phyloP scores from a whole-genome alignment of 108 stramenopile genomes.

The Conticribra weissflogii region DNA sequence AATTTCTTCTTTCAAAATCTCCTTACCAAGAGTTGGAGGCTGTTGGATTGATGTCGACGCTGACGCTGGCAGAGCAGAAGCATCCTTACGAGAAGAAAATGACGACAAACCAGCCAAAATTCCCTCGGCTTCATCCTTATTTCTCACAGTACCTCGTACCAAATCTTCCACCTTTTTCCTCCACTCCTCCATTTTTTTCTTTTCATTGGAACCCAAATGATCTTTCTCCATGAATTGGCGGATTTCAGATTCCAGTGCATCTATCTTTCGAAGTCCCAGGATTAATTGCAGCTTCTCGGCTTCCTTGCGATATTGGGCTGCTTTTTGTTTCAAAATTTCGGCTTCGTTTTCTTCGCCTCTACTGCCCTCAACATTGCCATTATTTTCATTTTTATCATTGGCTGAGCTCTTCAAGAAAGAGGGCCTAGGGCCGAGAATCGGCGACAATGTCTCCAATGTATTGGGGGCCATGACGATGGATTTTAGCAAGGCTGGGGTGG shows the following conservation, averaged over 20 bases:
- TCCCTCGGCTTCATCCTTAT: conserved; percentile 29
- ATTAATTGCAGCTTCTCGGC: conserved; percentile 33
- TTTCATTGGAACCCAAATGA: neutral
- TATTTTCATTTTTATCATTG: neutral
- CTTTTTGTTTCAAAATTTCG: conserved; percentile 48
- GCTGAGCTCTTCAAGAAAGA: neutral
- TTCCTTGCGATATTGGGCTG: conserved; percentile 27
- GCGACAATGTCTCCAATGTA: too few relatives aligned
- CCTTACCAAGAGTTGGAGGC: too few relatives aligned
- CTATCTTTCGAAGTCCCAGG: conserved; percentile 32
- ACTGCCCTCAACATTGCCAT: too few relatives aligned
- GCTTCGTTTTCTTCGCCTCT: conserved; percentile 51
- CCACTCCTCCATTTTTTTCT: conserved; percentile 15
- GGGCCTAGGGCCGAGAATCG: too few relatives aligned
- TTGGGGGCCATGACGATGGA: too few relatives aligned
- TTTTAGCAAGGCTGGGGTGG: too few relatives aligned
- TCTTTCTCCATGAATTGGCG: conserved; percentile 10
- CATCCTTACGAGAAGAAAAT: conserved; percentile 2
- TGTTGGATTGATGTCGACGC: neutral
- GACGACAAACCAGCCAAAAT: conserved; percentile 26
- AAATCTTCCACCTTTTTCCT: conserved; percentile 26
- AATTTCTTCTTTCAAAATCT: too few relatives aligned
- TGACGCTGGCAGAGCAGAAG: neutral
- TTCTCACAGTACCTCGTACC: conserved; percentile 22
- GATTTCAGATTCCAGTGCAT: conserved; percentile 25